A percentile compares a stretch with the other conserved stretches of the same genome.
Conservation (phyloP, 257 asterid species). For the Solanum rostratum region DNA sequence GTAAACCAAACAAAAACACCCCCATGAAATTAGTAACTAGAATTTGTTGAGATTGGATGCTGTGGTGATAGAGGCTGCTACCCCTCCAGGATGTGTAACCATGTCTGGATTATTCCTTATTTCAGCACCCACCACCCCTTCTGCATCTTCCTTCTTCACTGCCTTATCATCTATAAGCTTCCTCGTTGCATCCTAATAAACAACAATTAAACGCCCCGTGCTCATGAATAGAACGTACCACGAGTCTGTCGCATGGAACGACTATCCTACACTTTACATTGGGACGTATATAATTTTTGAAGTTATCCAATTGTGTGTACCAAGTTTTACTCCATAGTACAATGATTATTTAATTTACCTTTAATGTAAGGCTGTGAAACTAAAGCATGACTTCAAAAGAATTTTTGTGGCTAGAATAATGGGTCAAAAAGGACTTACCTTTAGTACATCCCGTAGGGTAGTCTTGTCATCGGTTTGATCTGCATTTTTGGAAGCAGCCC, state of each 20-base stretch:
- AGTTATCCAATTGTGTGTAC: too few relatives aligned
- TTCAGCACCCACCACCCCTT: slow-evolving; percentile 37
- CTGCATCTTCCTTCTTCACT: slow-evolving; percentile 54
- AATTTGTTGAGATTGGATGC: slow-evolving; percentile 36
- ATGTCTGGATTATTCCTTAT: slow-evolving; percentile 25
- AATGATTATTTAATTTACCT: too few relatives aligned
- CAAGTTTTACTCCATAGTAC: too few relatives aligned
- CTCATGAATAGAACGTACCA: neutral
- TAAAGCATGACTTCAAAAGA: too few relatives aligned
- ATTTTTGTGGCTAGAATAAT: too few relatives aligned
- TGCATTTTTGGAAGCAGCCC: slow-evolving; percentile 27
- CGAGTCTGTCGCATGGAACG: too few relatives aligned
- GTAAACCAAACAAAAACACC: neutral
- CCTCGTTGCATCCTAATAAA: slow-evolving; percentile 31
- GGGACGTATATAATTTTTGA: too few relatives aligned
- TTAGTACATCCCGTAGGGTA: slow-evolving; percentile 33
- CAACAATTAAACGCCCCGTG: neutral
- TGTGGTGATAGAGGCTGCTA: slow-evolving; percentile 35
- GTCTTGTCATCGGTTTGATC: slow-evolving; percentile 19
- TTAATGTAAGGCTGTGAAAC: too few relatives aligned
- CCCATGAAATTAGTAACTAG: neutral
- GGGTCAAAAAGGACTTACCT: slow-evolving; percentile 14
- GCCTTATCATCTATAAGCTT: slow-evolving; percentile 34
- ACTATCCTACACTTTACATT: too few relatives aligned
- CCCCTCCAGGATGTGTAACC: slow-evolving; percentile 40